Evolutionary conservation across 2,329 filamentous ascomycete genomes (phyloP).

Genomic region (Cladophialophora immunda): DNA sequence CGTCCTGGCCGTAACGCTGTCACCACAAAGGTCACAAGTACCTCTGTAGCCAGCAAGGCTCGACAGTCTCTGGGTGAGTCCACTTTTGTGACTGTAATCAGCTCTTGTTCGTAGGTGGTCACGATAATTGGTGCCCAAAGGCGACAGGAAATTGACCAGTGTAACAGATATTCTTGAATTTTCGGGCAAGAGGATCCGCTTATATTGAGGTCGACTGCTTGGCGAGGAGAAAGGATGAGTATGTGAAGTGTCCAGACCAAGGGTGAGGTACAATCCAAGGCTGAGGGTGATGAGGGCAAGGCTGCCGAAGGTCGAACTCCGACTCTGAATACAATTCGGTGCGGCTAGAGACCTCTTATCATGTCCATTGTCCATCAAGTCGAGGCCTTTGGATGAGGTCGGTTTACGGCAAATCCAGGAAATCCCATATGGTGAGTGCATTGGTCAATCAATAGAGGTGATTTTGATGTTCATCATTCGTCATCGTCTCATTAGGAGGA

Average conservation of each 20-base stretch:
- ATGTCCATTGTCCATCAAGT: conserved; percentile 5
- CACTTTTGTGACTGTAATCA: conserved; percentile 19
- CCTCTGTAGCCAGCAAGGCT: conserved; percentile 13
- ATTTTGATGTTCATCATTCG: conserved; percentile 12
- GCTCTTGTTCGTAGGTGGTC: conserved; percentile 17
- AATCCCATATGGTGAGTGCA: background rate
- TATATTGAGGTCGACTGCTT: conserved; percentile 1
- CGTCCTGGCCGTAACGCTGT: conserved; percentile 15
- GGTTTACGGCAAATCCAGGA: background rate
- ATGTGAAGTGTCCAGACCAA: background rate
- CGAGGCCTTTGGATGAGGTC: background rate
- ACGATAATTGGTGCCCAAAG: background rate
- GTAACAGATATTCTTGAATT: conserved; percentile 7
- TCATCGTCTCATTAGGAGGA: background rate
- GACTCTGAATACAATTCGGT: background rate
- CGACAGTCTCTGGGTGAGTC: conserved; percentile 21
- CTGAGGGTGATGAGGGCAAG: background rate
- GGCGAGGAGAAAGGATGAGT: background rate
- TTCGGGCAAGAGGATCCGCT: background rate
- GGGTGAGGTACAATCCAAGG: conserved; percentile 15
- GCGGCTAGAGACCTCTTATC: background rate
- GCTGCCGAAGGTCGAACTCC: background rate
- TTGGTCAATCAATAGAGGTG: background rate
- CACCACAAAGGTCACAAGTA: background rate
- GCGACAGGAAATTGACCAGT: background rate